Base-by-base conservation (phyloP, 805 yeast genomes). In the Scheffersomyces ergatensis region DNA sequence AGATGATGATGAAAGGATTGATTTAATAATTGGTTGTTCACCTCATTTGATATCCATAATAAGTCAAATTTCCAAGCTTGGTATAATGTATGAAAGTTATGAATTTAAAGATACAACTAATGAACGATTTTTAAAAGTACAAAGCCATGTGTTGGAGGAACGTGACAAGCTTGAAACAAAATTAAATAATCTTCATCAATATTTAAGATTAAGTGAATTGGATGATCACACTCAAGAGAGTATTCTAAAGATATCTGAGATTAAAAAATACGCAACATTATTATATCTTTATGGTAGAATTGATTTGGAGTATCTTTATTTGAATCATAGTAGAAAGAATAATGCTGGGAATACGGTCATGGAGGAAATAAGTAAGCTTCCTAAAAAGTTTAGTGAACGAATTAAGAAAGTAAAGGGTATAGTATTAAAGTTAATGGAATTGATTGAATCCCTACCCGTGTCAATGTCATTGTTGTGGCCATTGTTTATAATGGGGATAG, bases 401-500 rank as follows among this genome's bases (percentile, higher is more conserved):
- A 36, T 45, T 5, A 23, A 42, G 7, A 46, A 48, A 8, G 47
- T 55, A 5, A 43, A 48, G 25, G 31, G 33, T 2, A 47, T 49
- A 26, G 49, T 60, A 4, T 35, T 34, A 16, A 48, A 43, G 43
- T 56, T 63, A 5, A 56, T 60, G 35, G 37, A 34, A 13, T 42
- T 63, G 3, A 51, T 51, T 14, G 23, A 23, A 15, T 43, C 39
- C 3, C 53, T 60, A 12, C 70, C 67, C 2, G 61, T 50, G 19
- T 47, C 55, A 32, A 64, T 65, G 61, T 58, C 74, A 1, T 41
- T 70, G 13, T 45, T 67, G 2, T 70, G 76, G 76, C 70, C 76
- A 1, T 37, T 68, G 3, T 70, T 69, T 45, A 55, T 70, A 3
- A 44, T 69, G 14, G 74, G 74, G 1, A 46, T 67, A 2, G 63